These are phyloP conservation scores for Pseudopediastrum boryanum DNA, from an alignment of 139 green algal species.

Conservation along the genomic window DNA sequence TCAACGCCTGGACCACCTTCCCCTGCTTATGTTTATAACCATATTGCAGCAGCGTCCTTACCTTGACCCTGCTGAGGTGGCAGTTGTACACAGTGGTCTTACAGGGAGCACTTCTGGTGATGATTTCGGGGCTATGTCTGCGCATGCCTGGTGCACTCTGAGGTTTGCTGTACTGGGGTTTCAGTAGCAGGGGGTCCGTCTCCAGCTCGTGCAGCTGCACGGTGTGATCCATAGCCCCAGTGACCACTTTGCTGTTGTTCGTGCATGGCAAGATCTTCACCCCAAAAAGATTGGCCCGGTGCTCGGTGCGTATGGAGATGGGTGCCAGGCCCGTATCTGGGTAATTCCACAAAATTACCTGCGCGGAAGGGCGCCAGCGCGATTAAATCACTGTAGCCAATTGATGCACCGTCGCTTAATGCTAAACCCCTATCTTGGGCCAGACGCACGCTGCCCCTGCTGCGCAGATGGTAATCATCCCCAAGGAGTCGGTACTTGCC, in stretches of 20 bases:
- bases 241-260: constrained; percentile 44
- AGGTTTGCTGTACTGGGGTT: no score
- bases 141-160: no score
- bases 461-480: not conserved
- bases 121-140: no score
- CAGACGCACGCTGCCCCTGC: not conserved
- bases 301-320: constrained; percentile 68
- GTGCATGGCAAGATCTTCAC: constrained; percentile 78
- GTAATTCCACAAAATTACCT: constrained; percentile 77
- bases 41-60: no score
- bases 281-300: constrained; percentile 89
- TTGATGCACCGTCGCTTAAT: not conserved
- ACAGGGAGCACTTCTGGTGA: no score
- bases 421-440: not conserved
- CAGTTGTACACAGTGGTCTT: constrained; percentile 63
- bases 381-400: no score
- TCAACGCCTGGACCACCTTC: not conserved
- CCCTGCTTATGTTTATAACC: no score
- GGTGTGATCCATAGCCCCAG: constrained; percentile 75
- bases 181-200: not conserved
- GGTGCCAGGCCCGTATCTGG: constrained; percentile 53
- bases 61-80: constrained; percentile 81
- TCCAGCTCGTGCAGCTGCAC: constrained; percentile 80
- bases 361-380: no score
- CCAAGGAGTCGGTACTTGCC: not conserved